Percentiles rank a stretch among this genome's conserved stretches.
phyloP scores from a whole-genome alignment of 1,139 yeast genomes.

The Magnusiomyces ingens region DNA sequence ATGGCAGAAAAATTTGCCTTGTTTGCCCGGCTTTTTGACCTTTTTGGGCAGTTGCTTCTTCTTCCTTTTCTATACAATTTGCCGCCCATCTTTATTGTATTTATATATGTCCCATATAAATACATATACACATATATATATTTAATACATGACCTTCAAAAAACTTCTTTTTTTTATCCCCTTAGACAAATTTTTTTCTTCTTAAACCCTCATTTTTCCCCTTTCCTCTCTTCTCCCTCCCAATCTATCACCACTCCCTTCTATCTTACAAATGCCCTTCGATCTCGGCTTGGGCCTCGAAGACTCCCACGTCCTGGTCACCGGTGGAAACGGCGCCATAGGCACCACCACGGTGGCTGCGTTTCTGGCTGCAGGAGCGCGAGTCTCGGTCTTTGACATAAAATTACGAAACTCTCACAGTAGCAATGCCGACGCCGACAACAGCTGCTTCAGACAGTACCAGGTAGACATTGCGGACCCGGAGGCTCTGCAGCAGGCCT shows the following conservation, averaged over 20 bases:
- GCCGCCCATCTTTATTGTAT: not conserved
- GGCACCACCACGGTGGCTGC: conserved; percentile 10
- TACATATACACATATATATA: too few species aligned
- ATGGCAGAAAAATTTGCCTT: too few species aligned
- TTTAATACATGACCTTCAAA: too few species aligned
- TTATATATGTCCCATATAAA: not conserved
- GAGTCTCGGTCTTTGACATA: conserved; percentile 11
- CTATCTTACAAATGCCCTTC: conserved; percentile 4
- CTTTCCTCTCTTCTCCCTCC: too few species aligned
- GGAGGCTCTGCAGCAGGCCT: conserved; percentile 5
- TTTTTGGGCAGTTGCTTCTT: not conserved
- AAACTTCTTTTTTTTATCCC: too few species aligned
- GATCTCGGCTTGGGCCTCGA: conserved; percentile 13
- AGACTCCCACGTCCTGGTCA: conserved; percentile 12
- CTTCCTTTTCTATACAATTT: not conserved
- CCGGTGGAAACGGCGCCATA: conserved; percentile 15
- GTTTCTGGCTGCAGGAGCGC: conserved; percentile 11
- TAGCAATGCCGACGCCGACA: not conserved
- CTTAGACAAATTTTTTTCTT: too few species aligned
- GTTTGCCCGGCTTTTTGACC: too few species aligned
- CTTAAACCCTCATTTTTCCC: too few species aligned
- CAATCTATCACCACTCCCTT: not conserved
- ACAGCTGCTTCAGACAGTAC: not conserved
- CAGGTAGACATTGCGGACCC: conserved; percentile 13
- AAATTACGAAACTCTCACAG: not conserved